A percentile compares a stretch with the other conserved stretches of the same genome.
Evolutionary conservation across 129 eudicot species (phyloP).

Genomic region (Saposhnikovia divaricata): DNA sequence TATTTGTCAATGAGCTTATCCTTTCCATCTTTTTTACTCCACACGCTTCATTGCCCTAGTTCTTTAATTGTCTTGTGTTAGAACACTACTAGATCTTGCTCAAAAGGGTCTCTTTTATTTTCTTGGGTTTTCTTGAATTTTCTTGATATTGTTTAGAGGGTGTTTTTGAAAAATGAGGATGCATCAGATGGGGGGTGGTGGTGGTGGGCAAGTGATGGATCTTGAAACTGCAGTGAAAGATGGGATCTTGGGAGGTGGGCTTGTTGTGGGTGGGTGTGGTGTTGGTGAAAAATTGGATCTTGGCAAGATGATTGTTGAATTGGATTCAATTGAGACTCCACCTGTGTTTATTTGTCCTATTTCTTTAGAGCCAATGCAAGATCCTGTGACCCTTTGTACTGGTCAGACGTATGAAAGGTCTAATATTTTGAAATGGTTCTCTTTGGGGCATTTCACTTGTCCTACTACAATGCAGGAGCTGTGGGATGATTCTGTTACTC

Average conservation of each 20-base stretch:
- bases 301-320: slow-evolving; percentile 52
- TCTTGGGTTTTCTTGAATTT: background rate
- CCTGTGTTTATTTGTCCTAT: slow-evolving; percentile 61
- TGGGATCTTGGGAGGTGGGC: slow-evolving; percentile 53
- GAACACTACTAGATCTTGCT: background rate
- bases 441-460: slow-evolving; percentile 58
- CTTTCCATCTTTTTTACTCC: background rate
- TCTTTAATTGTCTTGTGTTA: background rate
- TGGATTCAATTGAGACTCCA: slow-evolving; percentile 53
- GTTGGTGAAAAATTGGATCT: slow-evolving; percentile 46
- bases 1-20: slow-evolving; percentile 5
- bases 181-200: slow-evolving; percentile 30
- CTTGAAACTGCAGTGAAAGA: slow-evolving; percentile 55
- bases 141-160: background rate
- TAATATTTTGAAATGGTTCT: slow-evolving; percentile 59
- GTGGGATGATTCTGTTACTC: slow-evolving; percentile 63
- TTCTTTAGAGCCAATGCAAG: slow-evolving; percentile 75
- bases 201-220: slow-evolving; percentile 45
- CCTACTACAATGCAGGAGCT: slow-evolving; percentile 84
- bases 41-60: slow-evolving; percentile 3
- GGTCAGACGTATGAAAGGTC: slow-evolving; percentile 67
- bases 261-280: slow-evolving; percentile 21
- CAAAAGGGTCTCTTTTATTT: background rate
- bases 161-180: slow-evolving; percentile 35
- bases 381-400: slow-evolving; percentile 74